Evolutionary conservation across 176 grass and related monocot genomes (phyloP).

Genomic region (Avena sativa): DNA sequence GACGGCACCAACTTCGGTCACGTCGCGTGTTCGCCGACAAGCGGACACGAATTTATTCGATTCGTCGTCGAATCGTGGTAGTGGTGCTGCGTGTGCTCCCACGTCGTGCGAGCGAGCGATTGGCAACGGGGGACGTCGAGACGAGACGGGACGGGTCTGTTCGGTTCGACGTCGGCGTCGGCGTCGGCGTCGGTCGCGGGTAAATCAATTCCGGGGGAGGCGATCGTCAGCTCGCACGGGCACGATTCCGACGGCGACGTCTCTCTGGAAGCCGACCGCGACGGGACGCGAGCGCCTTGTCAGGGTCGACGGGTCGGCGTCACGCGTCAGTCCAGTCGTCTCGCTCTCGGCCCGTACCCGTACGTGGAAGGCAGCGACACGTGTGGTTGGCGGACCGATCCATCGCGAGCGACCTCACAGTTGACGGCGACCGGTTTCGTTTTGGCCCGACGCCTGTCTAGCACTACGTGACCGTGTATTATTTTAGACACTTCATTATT

Average conservation of each 20-base stretch:
- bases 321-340: neutral
- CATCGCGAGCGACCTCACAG: neutral
- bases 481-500: too few species aligned
- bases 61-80: neutral
- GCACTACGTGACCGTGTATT: too few species aligned
- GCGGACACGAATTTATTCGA: neutral
- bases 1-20: neutral
- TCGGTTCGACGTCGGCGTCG: conserved; percentile 49
- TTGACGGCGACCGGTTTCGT: neutral
- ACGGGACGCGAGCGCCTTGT: conserved; percentile 16
- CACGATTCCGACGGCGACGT: conserved; percentile 46
- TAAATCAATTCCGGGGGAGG: conserved; percentile 44
- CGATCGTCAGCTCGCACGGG: neutral
- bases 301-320: neutral
- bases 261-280: conserved; percentile 44
- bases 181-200: conserved; percentile 28
- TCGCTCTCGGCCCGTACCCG: neutral
- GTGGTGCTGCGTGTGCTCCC: neutral
- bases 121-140: neutral
- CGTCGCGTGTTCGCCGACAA: neutral
- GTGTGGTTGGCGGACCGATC: neutral
- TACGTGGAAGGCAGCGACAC: conserved; percentile 24
- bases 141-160: neutral
- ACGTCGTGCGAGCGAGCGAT: neutral
- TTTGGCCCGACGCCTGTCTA: neutral